Evolutionary conservation across 345 rosid species (phyloP).

Genomic region (Passiflora organensis): DNA sequence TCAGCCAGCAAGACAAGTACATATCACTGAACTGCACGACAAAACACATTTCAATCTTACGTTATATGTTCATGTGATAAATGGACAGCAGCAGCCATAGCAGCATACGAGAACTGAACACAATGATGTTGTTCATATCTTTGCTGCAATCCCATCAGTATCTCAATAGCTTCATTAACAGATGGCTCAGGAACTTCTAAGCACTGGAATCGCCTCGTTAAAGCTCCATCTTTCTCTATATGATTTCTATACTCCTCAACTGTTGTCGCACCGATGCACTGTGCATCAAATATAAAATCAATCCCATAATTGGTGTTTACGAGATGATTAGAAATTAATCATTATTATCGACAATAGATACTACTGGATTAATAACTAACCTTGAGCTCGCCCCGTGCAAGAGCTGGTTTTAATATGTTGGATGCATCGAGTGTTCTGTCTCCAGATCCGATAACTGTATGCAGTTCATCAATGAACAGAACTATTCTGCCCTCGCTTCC

Average conservation of each 20-base stretch:
- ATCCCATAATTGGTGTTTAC: no score
- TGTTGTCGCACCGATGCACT: constrained; percentile 97
- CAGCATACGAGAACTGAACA: constrained; percentile 92
- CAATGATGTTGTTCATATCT: constrained; percentile 98
- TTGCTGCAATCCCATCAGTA: constrained; percentile 91
- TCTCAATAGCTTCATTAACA: constrained; percentile 79
- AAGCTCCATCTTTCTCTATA: constrained; percentile 97
- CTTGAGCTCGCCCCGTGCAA: constrained; percentile 96
- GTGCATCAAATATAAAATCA: no score
- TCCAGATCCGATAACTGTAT: constrained; percentile 98
- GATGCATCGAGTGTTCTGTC: constrained; percentile 99
- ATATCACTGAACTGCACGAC: no score
- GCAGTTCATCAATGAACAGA: constrained; percentile 97
- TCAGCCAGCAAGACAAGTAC: no score
- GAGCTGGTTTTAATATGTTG: constrained; percentile 95
- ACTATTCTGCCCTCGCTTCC: constrained; percentile 89
- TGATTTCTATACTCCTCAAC: constrained; percentile 92
- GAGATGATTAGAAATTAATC: no score
- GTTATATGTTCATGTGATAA: constrained; percentile 95
- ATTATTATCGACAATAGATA: no score
- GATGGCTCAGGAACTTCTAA: constrained; percentile 94
- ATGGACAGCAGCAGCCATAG: constrained; percentile 93
- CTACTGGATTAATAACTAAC: no score
- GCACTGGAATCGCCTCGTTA: constrained; percentile 99
- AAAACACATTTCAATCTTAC: no score